Evolutionary conservation across 257 asterid genomes (phyloP), one percentile per base, ranked within the genome.

Genomic region (Knoxia roxburghii): DNA sequence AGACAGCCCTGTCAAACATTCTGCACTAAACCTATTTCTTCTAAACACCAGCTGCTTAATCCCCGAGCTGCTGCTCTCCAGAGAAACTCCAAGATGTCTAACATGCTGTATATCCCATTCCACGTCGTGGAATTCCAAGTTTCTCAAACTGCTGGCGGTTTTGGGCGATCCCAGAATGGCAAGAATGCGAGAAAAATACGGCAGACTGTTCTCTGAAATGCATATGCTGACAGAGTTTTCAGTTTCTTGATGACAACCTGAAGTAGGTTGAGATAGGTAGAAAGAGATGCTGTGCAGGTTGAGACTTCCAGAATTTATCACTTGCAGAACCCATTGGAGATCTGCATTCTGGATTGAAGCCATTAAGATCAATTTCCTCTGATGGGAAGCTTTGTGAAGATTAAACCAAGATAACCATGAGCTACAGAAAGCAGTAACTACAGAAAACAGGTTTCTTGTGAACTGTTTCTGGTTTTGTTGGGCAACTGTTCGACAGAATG

Each of bases 91-190:
- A 49, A 85, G 85, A 33, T 80, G 68, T 49, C 69, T 75, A 15
- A 79, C 61, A 51, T 72, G 86, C 65, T 78, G 82, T 2, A 66
- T 11, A 57, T 84, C 84, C 98, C 98, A 91, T 59, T 87, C 81
- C 0, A 80, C 83, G 6, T 63, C 75, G 63, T 87, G 89, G 84
- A 91, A 91, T 72, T 84, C 95, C 48, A 88, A 11, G 74, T 84
- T 77, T 66, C 63, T 78, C 64, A 91, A 52, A 9, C 82, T 73
- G 1, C 75, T 56, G 10, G 64, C 21, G 20, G 29, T 35, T 46
- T 60, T 7, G 0, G 81, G 48, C 10, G 78, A 69, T 55, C 68
- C 72, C 56, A 89, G 52, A 40, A 68, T 74, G 39, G 68, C 10
- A 79, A 91, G 90, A 45, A 91, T 59, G 7, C 70, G 80, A 32